Base-by-base conservation (phyloP, 108 stramenopile species). In the Aurantiochytrium sp. region DNA sequence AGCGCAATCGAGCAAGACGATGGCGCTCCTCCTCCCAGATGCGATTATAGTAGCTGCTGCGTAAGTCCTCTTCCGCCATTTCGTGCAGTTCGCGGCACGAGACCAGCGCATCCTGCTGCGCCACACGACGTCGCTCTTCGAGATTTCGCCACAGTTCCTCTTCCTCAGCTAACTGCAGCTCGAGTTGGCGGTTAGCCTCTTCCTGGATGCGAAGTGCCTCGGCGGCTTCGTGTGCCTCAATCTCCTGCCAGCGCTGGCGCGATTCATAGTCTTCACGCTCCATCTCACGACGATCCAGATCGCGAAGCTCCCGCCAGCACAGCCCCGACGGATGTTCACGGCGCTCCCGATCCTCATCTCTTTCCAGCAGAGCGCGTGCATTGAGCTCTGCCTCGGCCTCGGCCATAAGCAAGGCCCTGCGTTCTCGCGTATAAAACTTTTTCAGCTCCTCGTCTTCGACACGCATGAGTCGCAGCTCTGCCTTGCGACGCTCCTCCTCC, bases 1-100 rank as follows among this genome's bases (percentile, higher is more conserved):
- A 83, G 45, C 76, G 45, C 10, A 83, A 4, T 55, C 76, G 45
- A 43, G 45, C 49, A 14, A 83, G 28, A 0, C 76, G 76, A 23
- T 53, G 51, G 10, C 76, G 76, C 76, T 83, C 76, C 45, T 83
- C 76, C 76, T 83, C 76, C 76, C 76, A 83, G 6, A 53, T 23
- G 4, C 25, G 45, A 45, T 53, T 47, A 12, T 25, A 16, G 19
- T 53, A 53, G 51, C 25, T 25, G 49, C 23, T 25, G 25, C 76
- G 45, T 1, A 53, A 16, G 51, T 83, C 76, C 76, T 83, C 76
- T 12, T 53, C 76, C 10, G 49, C 76, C 76, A 83, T 83, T 25
- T 83, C 76, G 28, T 47, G 19, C 10, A 83, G 76, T 4, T 83
- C 76, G n/a, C 51, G 76, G 49, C n/a, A 25, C 19, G 14, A 53